Evolutionary conservation across 257 asterid genomes (phyloP).

Genomic region (Perilla frutescens): DNA sequence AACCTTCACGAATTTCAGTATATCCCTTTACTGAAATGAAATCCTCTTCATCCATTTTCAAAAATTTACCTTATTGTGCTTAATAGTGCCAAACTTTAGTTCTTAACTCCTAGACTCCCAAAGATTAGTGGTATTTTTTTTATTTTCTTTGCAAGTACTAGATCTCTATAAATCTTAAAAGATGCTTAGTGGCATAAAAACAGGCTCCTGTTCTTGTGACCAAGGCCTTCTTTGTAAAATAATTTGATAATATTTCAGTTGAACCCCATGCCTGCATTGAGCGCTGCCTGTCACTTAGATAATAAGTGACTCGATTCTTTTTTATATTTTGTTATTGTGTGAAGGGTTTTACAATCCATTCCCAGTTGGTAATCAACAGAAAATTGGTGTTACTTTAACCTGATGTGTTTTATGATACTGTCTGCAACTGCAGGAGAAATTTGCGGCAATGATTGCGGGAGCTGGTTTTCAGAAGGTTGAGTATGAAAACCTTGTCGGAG

Average conservation of each 20-base stretch:
- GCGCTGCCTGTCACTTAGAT: background rate
- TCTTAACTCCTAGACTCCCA: background rate
- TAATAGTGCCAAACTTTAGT: no score
- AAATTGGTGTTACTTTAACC: background rate
- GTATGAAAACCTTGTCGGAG: constrained; percentile 91
- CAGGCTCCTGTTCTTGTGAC: no score
- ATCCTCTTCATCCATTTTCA: background rate
- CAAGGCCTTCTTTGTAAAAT: background rate
- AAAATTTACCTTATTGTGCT: background rate
- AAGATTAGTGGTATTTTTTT: no score
- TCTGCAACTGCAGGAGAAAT: constrained; percentile 67
- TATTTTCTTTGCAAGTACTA: no score
- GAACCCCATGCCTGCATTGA: background rate
- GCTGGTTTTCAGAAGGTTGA: constrained; percentile 95
- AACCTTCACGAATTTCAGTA: background rate
- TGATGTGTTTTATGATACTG: background rate
- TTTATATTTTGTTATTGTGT: background rate
- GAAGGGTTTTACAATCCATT: constrained; percentile 17
- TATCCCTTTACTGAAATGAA: background rate
- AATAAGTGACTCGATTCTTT: background rate
- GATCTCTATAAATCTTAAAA: no score
- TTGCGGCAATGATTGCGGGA: constrained; percentile 81
- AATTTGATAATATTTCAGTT: background rate
- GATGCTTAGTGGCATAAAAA: no score
- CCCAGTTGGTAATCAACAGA: background rate